Percentiles rank a stretch among this genome's conserved stretches.
Evolutionary conservation across 2,329 filamentous ascomycete genomes (phyloP).

Genomic region (Ophiostoma sp.): DNA sequence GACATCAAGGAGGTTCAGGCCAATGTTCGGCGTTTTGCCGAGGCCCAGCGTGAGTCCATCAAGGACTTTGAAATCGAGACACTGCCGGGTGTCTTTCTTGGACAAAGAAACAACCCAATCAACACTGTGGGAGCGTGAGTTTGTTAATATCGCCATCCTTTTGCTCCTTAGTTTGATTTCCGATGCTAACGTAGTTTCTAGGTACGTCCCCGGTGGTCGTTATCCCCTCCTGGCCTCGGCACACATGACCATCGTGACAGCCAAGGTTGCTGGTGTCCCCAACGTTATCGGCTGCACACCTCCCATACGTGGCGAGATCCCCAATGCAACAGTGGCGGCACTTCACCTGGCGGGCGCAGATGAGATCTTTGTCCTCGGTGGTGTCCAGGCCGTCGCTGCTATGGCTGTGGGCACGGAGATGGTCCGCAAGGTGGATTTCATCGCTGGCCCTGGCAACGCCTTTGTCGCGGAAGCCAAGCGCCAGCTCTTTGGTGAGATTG

Average conservation of each 20-base stretch:
- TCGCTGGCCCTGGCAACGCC: slow-evolving; percentile 56
- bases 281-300: slow-evolving; percentile 54
- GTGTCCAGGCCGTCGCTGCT: slow-evolving; percentile 60
- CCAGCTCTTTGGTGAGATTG: slow-evolving; percentile 54
- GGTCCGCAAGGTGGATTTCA: slow-evolving; percentile 57
- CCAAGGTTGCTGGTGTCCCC: slow-evolving; percentile 53
- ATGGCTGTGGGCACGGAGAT: slow-evolving; percentile 58
- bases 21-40: slow-evolving; percentile 52
- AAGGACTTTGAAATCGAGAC: slow-evolving; percentile 54
- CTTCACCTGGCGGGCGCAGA: slow-evolving; percentile 53
- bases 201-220: slow-evolving; percentile 46
- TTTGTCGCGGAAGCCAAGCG: slow-evolving; percentile 57
- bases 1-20: slow-evolving; percentile 47
- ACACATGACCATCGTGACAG: slow-evolving; percentile 58
- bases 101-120: slow-evolving; percentile 53
- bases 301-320: slow-evolving; percentile 50
- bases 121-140: slow-evolving; percentile 46
- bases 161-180: too few species aligned
- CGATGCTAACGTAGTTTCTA: neutral
- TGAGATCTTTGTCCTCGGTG: slow-evolving; percentile 52
- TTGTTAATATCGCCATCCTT: too few species aligned
- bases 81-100: slow-evolving; percentile 50
- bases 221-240: slow-evolving; percentile 55
- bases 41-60: slow-evolving; percentile 47
- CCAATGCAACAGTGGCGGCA: slow-evolving; percentile 51